Percentiles rank a stretch among this genome's conserved stretches.
Evolutionary conservation across 2,329 filamentous ascomycete species (phyloP).

Genomic region (Pseudopyrenochaeta lycopersici): DNA sequence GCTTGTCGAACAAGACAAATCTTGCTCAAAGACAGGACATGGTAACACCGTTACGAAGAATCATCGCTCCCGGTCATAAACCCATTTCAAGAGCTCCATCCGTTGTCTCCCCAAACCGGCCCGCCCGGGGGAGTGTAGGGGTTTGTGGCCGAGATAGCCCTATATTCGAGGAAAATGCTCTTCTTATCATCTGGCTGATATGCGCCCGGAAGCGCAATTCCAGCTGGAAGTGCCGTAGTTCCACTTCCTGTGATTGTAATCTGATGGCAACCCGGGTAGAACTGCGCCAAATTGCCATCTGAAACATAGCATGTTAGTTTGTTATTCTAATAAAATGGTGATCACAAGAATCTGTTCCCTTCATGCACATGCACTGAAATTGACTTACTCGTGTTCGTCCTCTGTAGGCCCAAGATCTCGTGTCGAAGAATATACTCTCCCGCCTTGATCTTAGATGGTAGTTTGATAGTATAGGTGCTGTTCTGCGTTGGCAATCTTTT

Average conservation of each 20-base stretch:
- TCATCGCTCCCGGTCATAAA: too few relatives aligned
- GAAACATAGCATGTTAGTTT: not conserved
- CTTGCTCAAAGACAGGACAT: too few relatives aligned
- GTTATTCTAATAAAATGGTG: not conserved
- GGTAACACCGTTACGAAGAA: too few relatives aligned
- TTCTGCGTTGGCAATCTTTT: constrained; percentile 11
- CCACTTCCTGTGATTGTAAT: constrained; percentile 13
- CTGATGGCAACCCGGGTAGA: constrained; percentile 15
- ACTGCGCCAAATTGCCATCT: constrained; percentile 11
- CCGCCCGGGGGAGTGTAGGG: constrained; percentile 13
- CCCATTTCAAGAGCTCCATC: constrained; percentile 1
- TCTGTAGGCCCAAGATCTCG: constrained; percentile 17
- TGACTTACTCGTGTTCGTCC: constrained; percentile 4
- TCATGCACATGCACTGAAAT: not conserved
- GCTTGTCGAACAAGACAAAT: too few relatives aligned
- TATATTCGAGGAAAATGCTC: constrained; percentile 14
- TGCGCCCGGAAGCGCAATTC: constrained; percentile 20
- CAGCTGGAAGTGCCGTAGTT: constrained; percentile 9
- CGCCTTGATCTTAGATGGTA: constrained; percentile 7
- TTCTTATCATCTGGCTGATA: constrained; percentile 18
- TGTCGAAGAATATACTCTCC: constrained; percentile 15
- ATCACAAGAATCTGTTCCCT: not conserved
- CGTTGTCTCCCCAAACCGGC: constrained; percentile 12
- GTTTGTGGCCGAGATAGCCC: constrained; percentile 12
- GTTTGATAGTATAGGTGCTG: constrained; percentile 12